phyloP scores from a whole-genome alignment of 768 basidiomycete genomes.

The Tephrocybe sp. region DNA sequence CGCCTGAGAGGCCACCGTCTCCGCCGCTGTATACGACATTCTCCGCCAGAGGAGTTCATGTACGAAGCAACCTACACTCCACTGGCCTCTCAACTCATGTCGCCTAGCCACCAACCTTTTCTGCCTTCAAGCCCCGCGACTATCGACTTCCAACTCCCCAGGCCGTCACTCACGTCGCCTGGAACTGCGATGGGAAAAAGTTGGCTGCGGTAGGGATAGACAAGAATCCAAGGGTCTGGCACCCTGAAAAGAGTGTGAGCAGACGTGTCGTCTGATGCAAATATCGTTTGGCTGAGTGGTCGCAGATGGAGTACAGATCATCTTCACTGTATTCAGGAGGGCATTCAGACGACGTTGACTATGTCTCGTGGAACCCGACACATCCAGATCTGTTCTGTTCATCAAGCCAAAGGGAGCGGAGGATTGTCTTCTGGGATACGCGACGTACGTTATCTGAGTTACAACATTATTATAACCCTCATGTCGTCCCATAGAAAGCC shows the following conservation, averaged over 20 bases:
- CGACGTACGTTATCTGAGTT: constrained; percentile 52
- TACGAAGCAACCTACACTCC: constrained; percentile 38
- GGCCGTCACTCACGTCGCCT: constrained; percentile 74
- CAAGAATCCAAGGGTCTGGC: constrained; percentile 75
- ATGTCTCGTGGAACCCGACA: constrained; percentile 82
- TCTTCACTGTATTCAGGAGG: constrained; percentile 68
- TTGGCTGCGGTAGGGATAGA: constrained; percentile 83
- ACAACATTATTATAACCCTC: not conserved
- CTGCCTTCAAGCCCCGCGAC: constrained; percentile 78
- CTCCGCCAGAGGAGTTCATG: constrained; percentile 69
- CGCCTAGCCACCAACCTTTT: constrained; percentile 71
- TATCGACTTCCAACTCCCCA: constrained; percentile 64
- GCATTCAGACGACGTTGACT: constrained; percentile 79
- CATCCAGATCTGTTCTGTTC: constrained; percentile 84
- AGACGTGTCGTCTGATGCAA: not conserved
- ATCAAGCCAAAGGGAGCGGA: constrained; percentile 72
- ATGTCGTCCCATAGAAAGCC: constrained; percentile 53
- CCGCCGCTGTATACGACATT: constrained; percentile 76
- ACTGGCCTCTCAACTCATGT: constrained; percentile 17
- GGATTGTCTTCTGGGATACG: constrained; percentile 83
- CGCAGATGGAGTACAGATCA: constrained; percentile 69
- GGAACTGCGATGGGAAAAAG: constrained; percentile 83
- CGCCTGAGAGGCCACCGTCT: constrained; percentile 63
- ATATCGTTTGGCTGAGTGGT: not conserved
- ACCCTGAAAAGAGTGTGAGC: constrained; percentile 75